A percentile compares a stretch with the other conserved stretches of the same genome.
Evolutionary conservation across 2,329 filamentous ascomycete genomes (phyloP).

Genomic region (Ascosphaera pollenicola): DNA sequence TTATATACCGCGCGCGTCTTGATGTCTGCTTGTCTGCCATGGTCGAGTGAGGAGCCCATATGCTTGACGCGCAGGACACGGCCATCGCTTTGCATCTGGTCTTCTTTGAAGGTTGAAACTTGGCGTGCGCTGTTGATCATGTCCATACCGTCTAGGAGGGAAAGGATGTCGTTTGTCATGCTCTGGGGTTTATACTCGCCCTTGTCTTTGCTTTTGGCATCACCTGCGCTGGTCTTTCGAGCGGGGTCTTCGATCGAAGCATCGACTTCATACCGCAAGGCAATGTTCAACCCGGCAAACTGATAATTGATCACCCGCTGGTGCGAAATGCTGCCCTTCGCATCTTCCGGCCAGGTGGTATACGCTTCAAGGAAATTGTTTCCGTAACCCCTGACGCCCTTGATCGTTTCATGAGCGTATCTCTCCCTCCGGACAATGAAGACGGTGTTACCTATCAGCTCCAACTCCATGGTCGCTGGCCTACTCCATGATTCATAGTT

Average conservation of each 20-base stretch:
- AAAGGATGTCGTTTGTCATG: too few species aligned
- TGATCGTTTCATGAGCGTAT: slow-evolving; percentile 33
- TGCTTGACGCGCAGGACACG: too few species aligned
- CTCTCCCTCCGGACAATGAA: slow-evolving; percentile 43
- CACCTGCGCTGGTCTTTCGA: neutral
- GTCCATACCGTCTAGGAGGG: too few species aligned
- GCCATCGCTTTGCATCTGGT: too few species aligned
- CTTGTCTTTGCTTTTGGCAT: neutral
- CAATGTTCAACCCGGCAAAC: slow-evolving; percentile 29
- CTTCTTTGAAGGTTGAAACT: too few species aligned
- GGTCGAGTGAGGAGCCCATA: too few species aligned
- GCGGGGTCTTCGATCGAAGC: slow-evolving; percentile 22
- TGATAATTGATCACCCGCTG: slow-evolving; percentile 38
- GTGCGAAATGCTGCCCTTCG: slow-evolving; percentile 34
- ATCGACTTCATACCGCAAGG: slow-evolving; percentile 37
- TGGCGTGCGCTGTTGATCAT: too few species aligned
- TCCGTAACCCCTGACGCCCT: slow-evolving; percentile 35
- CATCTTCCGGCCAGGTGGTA: slow-evolving; percentile 37
- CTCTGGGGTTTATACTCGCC: too few species aligned
- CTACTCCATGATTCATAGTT: slow-evolving; percentile 11
- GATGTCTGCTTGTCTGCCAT: slow-evolving; percentile 14
- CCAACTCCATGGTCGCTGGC: slow-evolving; percentile 25
- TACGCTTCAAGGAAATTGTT: slow-evolving; percentile 45
- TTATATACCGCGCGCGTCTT: slow-evolving; percentile 25
- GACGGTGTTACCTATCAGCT: slow-evolving; percentile 32